Conservation (phyloP, 768 basidiomycete species). For the Lactarius hatsudake region DNA sequence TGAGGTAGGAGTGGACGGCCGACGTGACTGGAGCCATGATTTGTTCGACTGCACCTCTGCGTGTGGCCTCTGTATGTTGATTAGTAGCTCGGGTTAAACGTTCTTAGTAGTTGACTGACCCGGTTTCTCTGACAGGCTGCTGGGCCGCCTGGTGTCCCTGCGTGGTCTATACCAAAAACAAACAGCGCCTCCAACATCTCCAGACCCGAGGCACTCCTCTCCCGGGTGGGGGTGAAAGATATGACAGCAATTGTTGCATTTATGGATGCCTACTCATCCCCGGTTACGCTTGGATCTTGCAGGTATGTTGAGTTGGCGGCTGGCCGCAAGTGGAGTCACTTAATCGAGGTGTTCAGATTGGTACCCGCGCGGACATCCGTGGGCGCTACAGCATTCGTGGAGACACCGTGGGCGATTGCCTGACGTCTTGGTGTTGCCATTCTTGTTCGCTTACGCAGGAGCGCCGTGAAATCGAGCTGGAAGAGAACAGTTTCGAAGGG, state of each 20-base stretch:
- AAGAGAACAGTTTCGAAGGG: slow-evolving; percentile 39
- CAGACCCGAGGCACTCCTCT: slow-evolving; percentile 37
- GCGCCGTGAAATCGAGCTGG: slow-evolving; percentile 45
- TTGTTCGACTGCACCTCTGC: slow-evolving; percentile 29
- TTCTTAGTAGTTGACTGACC: slow-evolving; percentile 18
- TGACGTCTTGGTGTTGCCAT: slow-evolving; percentile 40
- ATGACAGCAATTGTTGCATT: slow-evolving; percentile 38
- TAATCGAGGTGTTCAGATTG: slow-evolving; percentile 34
- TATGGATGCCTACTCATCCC: slow-evolving; percentile 34
- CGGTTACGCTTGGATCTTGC: slow-evolving; percentile 38
- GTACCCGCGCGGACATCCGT: slow-evolving; percentile 41
- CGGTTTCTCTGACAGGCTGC: slow-evolving; percentile 31
- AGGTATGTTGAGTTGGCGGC: slow-evolving; percentile 34
- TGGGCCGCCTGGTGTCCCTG: slow-evolving; percentile 43
- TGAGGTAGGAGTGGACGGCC: slow-evolving; percentile 31
- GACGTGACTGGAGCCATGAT: slow-evolving; percentile 36
- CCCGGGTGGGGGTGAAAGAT: slow-evolving; percentile 34
- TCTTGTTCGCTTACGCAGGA: slow-evolving; percentile 52
- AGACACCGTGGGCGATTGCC: slow-evolving; percentile 41
- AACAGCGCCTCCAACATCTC: slow-evolving; percentile 41
- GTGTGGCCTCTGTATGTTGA: slow-evolving; percentile 31
- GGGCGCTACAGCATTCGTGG: slow-evolving; percentile 48
- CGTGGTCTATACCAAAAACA: slow-evolving; percentile 40
- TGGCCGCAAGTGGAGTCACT: background rate
- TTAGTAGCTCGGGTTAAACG: background rate